Base-by-base conservation (phyloP, 805 yeast genomes). In the Wickerhamiella kurtzmanii region DNA sequence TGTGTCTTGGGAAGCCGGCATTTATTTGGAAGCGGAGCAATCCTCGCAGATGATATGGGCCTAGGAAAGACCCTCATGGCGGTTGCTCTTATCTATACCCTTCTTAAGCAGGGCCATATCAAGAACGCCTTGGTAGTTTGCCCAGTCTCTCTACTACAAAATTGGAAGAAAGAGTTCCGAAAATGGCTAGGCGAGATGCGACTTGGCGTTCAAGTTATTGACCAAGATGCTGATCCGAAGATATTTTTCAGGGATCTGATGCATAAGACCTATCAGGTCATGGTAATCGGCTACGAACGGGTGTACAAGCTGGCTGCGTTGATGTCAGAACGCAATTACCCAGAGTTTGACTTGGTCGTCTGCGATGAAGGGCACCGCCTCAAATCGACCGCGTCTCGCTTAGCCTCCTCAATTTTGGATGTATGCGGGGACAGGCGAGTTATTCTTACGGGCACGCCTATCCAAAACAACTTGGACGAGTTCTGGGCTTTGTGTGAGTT, bases 11-110 rank as follows among this genome's bases (percentile, higher is more conserved):
- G 94, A 0, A 64, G 73, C 44, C 65, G 73, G 21, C 72, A 70
- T 3, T 64, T 64, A 18, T 44, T 52, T 11, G 66, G 67, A 2
- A 74, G 75, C 0, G 97, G 98, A 0, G 88, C 89, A 2, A 64
- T 92, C 3, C 63, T 92, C 39, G 98, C 98, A 0, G 98, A 92
- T 63, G 97, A 89, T 56, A 92, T 92, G 98, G 98, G 98, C 0
- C 67, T 92, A 16, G 96, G 96, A 2, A 83, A 83, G 57, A 88
- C 97, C 0, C 64, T 92, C 38, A 88, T 80, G 75, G 77, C 96
- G 0, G 89, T 92, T 4, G 60, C 94, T 0, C 61, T 86, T 37
- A 71, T 89, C 3, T 86, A 95, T 94, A 86, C 95, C 0, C 62
- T 92, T 17, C 61, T 85, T 17, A 79, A 58, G 13, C 69, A 69